Evolutionary conservation across 2,329 filamentous ascomycete genomes (phyloP), one percentile per base, ranked within the genome.

Genomic region (Ceratocystis papillata): DNA sequence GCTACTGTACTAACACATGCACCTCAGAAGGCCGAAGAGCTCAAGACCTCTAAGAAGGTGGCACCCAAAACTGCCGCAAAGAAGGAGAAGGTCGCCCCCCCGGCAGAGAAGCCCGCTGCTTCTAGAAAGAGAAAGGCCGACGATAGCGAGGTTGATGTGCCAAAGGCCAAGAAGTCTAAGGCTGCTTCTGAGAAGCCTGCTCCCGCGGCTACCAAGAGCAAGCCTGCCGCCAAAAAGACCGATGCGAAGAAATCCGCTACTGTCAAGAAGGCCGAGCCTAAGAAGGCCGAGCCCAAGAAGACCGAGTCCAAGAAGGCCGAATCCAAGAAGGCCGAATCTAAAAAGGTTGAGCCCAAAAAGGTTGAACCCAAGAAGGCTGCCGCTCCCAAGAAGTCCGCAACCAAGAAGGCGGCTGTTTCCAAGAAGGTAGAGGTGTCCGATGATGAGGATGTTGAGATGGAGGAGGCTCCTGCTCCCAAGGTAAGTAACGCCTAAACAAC

Each of bases 181-280:
- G 57, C 59, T 45, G 66, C 67, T 45, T n/a, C 33, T 15, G 66
- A 64, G 15, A 64, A 69, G 30, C 57, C 65, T 4, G 28, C 66
- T 28, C 3, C 30, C 12, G 50, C 22, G n/a, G 66, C 70, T 20
- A 4, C 10, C 3, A 41, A 70, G 20, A 69, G 70, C 37, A 69
- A 70, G 45, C 67, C 70, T 20, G 70, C 70, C 65, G 69, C 70
- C 37, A 71, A 69, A 57, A 73, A 74, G 69, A 69, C 69, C 25
- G 71, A 68, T 3, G 22, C 57, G 41, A 73, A 71, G 70, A 70
- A 69, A 33, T 65, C 70, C 53, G 44, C n/a, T 46, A 61, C 44
- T 17, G 15, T 57, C 30, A 69, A 69, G 82, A 68, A 83, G 82
- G 17, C 77, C 85, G 66, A 83, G 82, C 66, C 70, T 12, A 70